Evolutionary conservation across 805 yeast species (phyloP).

Genomic region (Starmera quercuum): DNA sequence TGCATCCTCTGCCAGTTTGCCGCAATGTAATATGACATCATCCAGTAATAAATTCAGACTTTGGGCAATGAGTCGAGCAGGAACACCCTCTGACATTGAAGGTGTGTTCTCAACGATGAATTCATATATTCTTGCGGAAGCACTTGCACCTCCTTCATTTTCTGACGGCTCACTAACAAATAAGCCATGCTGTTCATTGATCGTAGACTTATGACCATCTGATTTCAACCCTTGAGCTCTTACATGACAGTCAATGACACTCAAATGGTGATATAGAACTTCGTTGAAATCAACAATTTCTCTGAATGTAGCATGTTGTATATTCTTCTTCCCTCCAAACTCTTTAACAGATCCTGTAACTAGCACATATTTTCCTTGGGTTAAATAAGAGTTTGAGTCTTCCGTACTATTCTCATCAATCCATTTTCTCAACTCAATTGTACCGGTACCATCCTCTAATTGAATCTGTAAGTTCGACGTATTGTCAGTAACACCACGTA

Average conservation of each 20-base stretch:
- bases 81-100: slow-evolving; percentile 73
- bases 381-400: slow-evolving; percentile 24
- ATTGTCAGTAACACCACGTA: slow-evolving; percentile 55
- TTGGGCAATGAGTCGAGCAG: slow-evolving; percentile 52
- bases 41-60: slow-evolving; percentile 41
- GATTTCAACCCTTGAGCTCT: slow-evolving; percentile 42
- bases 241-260: slow-evolving; percentile 52
- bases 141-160: slow-evolving; percentile 15
- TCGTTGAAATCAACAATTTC: slow-evolving; percentile 58
- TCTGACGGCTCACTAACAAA: slow-evolving; percentile 36
- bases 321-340: slow-evolving; percentile 54
- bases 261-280: slow-evolving; percentile 58
- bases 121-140: slow-evolving; percentile 37
- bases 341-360: slow-evolving; percentile 51
- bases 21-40: slow-evolving; percentile 42
- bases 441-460: slow-evolving; percentile 76
- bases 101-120: slow-evolving; percentile 43
- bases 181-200: slow-evolving; percentile 21
- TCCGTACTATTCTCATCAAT: slow-evolving; percentile 32
- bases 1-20: slow-evolving; percentile 56
- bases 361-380: slow-evolving; percentile 50
- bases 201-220: background rate
- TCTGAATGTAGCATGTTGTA: slow-evolving; percentile 56
- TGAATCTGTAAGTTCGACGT: slow-evolving; percentile 49
- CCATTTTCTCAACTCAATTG: slow-evolving; percentile 61